Percentiles rank a stretch among this genome's conserved stretches.
Evolutionary conservation across 495 filamentous ascomycete species (phyloP).

Genomic region (Trichodelitschia bisporula): DNA sequence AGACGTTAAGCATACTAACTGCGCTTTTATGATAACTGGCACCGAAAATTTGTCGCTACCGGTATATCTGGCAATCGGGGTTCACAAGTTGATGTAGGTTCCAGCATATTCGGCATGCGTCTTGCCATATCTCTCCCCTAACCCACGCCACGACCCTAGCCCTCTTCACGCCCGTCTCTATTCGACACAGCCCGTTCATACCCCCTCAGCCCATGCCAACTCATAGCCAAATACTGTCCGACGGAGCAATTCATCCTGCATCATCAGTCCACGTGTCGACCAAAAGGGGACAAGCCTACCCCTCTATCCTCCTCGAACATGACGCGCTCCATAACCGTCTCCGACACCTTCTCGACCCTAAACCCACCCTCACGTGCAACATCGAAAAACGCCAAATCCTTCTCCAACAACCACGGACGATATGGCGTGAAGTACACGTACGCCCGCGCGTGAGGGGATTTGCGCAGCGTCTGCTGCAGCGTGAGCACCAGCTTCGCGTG

Average conservation of each 20-base stretch:
- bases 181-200: too few relatives aligned
- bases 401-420: constrained; percentile 64
- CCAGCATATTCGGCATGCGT: too few relatives aligned
- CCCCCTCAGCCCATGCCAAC: constrained; percentile 23
- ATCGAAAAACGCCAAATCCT: constrained; percentile 72
- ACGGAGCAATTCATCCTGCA: constrained; percentile 24
- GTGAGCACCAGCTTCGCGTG: constrained; percentile 51
- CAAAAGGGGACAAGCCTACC: constrained; percentile 18
- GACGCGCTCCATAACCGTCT: constrained; percentile 56
- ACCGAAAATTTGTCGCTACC: too few relatives aligned
- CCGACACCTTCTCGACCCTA: constrained; percentile 47
- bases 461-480: constrained; percentile 34
- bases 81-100: too few relatives aligned
- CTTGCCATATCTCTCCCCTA: too few relatives aligned
- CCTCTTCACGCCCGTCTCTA: too few relatives aligned
- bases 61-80: too few relatives aligned
- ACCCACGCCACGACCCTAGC: too few relatives aligned
- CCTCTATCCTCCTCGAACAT: constrained; percentile 78
- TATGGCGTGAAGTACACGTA: constrained; percentile 87
- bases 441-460: constrained; percentile 29
- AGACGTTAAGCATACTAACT: too few relatives aligned
- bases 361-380: constrained; percentile 42
- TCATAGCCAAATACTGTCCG: constrained; percentile 66
- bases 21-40: too few relatives aligned
- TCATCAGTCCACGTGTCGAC: constrained; percentile 1